Evolutionary conservation across 1,284 basidiomycete species (phyloP).

Genomic region (Puccinia coronata): DNA sequence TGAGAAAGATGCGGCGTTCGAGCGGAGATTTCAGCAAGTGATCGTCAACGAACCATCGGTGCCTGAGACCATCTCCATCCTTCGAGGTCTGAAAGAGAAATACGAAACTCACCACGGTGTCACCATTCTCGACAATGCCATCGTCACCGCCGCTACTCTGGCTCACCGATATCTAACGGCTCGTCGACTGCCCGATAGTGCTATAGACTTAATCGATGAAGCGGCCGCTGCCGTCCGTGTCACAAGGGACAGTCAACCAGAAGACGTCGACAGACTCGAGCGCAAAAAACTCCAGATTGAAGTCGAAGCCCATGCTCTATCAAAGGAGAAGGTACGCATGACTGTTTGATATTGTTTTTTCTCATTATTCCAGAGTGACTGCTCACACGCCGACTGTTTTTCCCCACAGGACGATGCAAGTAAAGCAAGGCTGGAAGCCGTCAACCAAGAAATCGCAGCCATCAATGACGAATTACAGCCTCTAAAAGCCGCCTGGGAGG

Average conservation of each 20-base stretch:
- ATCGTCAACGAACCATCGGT: constrained; percentile 89
- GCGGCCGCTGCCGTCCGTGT: constrained; percentile 85
- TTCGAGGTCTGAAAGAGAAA: constrained; percentile 84
- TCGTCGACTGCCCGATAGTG: constrained; percentile 76
- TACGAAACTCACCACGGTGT: constrained; percentile 66
- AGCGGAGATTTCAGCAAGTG: constrained; percentile 87
- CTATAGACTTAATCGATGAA: constrained; percentile 91
- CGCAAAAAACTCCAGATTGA: constrained; percentile 87
- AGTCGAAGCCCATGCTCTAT: constrained; percentile 91
- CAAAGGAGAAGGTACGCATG: constrained; percentile 60
- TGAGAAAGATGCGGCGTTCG: constrained; percentile 82
- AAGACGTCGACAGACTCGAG: constrained; percentile 92
- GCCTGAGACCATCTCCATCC: constrained; percentile 85
- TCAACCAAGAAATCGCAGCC: constrained; percentile 77
- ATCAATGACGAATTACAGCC: constrained; percentile 89
- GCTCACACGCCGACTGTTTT: neutral
- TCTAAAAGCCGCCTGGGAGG: constrained; percentile 82
- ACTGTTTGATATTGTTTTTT: neutral
- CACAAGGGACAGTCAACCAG: constrained; percentile 89
- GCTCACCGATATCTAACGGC: constrained; percentile 82
- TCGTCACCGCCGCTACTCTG: constrained; percentile 86
- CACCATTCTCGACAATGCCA: constrained; percentile 77
- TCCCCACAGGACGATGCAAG: constrained; percentile 75
- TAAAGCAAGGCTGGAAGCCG: constrained; percentile 78
- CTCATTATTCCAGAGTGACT: too few relatives aligned